phyloP scores from a whole-genome alignment of 2,329 filamentous ascomycete genomes.

The Venturia oleaginea region DNA sequence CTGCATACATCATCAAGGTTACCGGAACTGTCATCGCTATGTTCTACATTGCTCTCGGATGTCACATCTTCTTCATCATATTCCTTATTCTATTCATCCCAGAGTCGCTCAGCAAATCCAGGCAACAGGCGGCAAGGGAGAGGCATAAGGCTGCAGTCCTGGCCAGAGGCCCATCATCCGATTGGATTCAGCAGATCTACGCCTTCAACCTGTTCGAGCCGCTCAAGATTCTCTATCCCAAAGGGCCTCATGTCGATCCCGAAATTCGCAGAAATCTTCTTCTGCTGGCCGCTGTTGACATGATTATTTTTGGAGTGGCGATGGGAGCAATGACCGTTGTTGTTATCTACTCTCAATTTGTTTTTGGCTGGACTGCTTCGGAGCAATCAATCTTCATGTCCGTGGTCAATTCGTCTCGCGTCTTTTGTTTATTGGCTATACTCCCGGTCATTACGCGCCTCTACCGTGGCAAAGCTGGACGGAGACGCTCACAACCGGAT shows the following conservation, averaged over 20 bases:
- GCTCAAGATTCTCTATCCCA: conserved; percentile 68
- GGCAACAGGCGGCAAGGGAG: conserved; percentile 61
- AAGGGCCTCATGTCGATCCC: conserved; percentile 50
- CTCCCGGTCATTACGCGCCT: conserved; percentile 71
- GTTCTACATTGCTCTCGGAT: conserved; percentile 71
- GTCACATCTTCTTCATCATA: conserved; percentile 64
- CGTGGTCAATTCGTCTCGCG: conserved; percentile 66
- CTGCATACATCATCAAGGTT: conserved; percentile 68
- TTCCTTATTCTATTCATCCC: conserved; percentile 66
- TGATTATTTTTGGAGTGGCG: conserved; percentile 68
- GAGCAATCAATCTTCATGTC: conserved; percentile 77
- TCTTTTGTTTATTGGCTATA: conserved; percentile 63
- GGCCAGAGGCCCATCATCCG: conserved; percentile 26
- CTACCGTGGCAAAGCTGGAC: conserved; percentile 48
- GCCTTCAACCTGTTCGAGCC: conserved; percentile 62
- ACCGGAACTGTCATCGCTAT: conserved; percentile 69
- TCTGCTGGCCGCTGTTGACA: conserved; percentile 70
- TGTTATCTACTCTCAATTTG: conserved; percentile 71
- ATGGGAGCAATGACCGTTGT: conserved; percentile 76
- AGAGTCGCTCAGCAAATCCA: conserved; percentile 70
- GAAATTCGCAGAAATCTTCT: conserved; percentile 72
- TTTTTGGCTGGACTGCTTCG: conserved; percentile 74
- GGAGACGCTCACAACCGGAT: conserved; percentile 23
- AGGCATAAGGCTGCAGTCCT: conserved; percentile 46
- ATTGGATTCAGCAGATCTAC: conserved; percentile 37